These are phyloP conservation scores for Fusarium vanettenii DNA, from an alignment of 2,329 filamentous ascomycete genomes.

Conservation along the genomic window DNA sequence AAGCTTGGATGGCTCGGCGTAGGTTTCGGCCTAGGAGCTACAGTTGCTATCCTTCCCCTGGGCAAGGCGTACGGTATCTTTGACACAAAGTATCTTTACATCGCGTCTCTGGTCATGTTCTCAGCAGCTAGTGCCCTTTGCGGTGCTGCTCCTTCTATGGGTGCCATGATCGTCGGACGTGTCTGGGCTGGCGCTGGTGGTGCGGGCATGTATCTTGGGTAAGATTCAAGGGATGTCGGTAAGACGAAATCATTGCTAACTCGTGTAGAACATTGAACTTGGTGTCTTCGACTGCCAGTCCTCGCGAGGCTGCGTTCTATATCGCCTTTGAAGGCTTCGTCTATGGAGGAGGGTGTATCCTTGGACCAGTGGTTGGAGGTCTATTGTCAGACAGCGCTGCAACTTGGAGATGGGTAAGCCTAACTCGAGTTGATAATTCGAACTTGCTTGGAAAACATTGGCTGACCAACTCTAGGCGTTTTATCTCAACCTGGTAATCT, in stretches of 20 bases:
- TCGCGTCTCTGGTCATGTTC: slow-evolving; percentile 42
- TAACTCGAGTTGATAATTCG: too few relatives aligned
- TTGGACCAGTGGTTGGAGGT: slow-evolving; percentile 29
- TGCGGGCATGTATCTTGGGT: slow-evolving; percentile 37
- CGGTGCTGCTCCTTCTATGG: slow-evolving; percentile 56
- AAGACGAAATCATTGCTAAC: not conserved
- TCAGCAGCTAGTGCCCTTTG: slow-evolving; percentile 50
- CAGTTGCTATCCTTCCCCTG: slow-evolving; percentile 28
- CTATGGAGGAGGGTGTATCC: slow-evolving; percentile 56
- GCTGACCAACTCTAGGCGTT: slow-evolving; percentile 52
- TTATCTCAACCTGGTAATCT: slow-evolving; percentile 66
- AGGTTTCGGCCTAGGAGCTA: slow-evolving; percentile 31
- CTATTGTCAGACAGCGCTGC: slow-evolving; percentile 46
- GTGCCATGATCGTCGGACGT: slow-evolving; percentile 59
- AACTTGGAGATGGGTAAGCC: slow-evolving; percentile 53
- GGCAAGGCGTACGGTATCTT: slow-evolving; percentile 47
- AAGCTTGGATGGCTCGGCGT: slow-evolving; percentile 35
- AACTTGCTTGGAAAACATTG: not conserved
- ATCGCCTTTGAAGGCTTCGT: slow-evolving; percentile 40
- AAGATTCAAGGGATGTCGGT: not conserved
- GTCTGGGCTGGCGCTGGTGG: slow-evolving; percentile 57
- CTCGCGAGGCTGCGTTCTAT: slow-evolving; percentile 43
- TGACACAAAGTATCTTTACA: slow-evolving; percentile 56
- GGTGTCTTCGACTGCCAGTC: slow-evolving; percentile 15
- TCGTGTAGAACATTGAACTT: slow-evolving; percentile 21